A percentile compares a stretch with the other conserved stretches of the same genome.
phyloP scores from a whole-genome alignment of 2,329 filamentous ascomycete species.

The Pseudogymnoascus destructans region DNA sequence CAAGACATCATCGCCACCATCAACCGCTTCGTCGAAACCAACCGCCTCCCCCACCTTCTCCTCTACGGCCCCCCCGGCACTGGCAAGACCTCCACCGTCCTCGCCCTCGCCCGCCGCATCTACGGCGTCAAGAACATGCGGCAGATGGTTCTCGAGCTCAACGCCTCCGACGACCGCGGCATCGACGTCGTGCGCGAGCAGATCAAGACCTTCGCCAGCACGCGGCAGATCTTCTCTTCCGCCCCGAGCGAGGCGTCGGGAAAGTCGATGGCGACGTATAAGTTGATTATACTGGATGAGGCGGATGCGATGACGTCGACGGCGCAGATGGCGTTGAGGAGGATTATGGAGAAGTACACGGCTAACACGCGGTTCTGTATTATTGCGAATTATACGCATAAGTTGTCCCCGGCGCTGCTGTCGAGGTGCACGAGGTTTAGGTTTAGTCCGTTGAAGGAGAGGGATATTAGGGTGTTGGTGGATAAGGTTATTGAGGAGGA shows the following conservation, averaged over 20 bases:
- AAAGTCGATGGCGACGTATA: conserved; percentile 58
- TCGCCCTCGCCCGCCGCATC: conserved; percentile 84
- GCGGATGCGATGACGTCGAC: conserved; percentile 99
- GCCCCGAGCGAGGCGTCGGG: conserved; percentile 36
- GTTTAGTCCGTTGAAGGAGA: conserved; percentile 85
- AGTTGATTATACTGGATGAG: conserved; percentile 95
- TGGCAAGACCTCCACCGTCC: conserved; percentile 92
- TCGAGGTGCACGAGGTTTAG: conserved; percentile 90
- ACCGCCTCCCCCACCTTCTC: conserved; percentile 86
- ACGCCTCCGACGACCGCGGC: conserved; percentile 91
- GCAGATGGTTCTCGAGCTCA: conserved; percentile 96
- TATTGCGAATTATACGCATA: conserved; percentile 98
- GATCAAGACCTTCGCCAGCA: conserved; percentile 98
- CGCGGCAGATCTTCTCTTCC: conserved; percentile 83
- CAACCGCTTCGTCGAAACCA: conserved; percentile 92
- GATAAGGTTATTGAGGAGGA: conserved; percentile 86
- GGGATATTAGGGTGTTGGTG: conserved; percentile 71
- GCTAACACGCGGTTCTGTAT: conserved; percentile 96
- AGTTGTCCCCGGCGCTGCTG: conserved; percentile 81
- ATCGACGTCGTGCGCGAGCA: conserved; percentile 98
- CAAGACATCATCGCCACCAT: conserved; percentile 95
- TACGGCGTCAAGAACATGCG: conserved; percentile 87
- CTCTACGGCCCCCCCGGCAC: conserved; percentile 95
- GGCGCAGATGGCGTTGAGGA: conserved; percentile 88
- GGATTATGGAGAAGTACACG: conserved; percentile 99